Evolutionary conservation across 2,329 filamentous ascomycete genomes (phyloP), one percentile per base, ranked within the genome.

Genomic region (Thielaviopsis ethacetica): DNA sequence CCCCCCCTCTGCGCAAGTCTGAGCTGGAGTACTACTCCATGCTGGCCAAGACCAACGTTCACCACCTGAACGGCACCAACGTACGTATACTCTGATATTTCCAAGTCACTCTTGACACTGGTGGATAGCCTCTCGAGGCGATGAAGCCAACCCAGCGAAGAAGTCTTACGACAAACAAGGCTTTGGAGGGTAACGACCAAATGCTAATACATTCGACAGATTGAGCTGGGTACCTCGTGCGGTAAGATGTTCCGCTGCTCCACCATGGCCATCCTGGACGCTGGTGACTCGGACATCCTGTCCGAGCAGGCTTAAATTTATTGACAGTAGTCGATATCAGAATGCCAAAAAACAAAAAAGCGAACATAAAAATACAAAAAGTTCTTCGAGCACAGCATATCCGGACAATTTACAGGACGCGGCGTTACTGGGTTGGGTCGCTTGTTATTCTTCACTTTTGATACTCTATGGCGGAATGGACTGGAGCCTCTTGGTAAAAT

Each of bases 191-290:
- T 84, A 62, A 54, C 57, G 53, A 60, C 76, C 70, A 74, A 67
- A 68, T 71, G 81, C 82, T 85, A 77, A 68, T 63, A 63, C 63
- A 61, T 62, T 22, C 15, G 71, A 74, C 74, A 97, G 91, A 96
- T 97, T 72, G 93, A 97, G 80, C 83, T 98, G 67, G 93, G 93
- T 71, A 97, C 91, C 72, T 91, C 90, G 68, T 96, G 91, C 79
- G 93, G 93, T 81, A 97, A 97, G 82, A 86, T 98, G 72, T 98
- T 95, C 86, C 84, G 90, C 68, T 95, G 88, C 84, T 91, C 88
- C 67, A 95, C 91, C 76, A 94, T 98, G 87, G 85, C 91, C 68
- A 86, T 97, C 72, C 79, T 97, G 67, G 93, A 98, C 76, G 90
- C 91, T 73, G 93, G 91, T 84, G 87, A 97, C 84, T 95, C 89